Percentiles rank a stretch among this genome's conserved stretches.
Conservation (phyloP, 2,329 filamentous ascomycete genomes). For the Fusarium drepaniforme region DNA sequence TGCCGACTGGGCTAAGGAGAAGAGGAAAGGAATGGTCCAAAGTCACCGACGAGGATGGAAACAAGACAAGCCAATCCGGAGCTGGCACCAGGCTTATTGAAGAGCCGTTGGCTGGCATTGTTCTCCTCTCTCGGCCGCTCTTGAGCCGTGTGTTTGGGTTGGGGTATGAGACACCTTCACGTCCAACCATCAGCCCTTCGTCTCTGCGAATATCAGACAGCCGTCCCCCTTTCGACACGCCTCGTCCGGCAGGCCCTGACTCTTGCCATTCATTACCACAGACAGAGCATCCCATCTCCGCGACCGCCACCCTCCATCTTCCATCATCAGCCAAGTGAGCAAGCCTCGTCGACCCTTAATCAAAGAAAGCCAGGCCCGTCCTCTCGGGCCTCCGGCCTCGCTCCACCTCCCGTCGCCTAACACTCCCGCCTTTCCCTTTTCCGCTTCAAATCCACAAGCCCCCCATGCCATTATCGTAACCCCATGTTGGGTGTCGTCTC, state of each 20-base stretch:
- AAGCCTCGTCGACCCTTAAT: slow-evolving; percentile 48
- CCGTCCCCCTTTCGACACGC: slow-evolving; percentile 19
- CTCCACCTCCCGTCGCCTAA: slow-evolving; percentile 43
- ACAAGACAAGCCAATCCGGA: slow-evolving; percentile 18
- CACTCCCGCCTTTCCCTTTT: slow-evolving; percentile 32
- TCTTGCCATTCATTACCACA: slow-evolving; percentile 9
- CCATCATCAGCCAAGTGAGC: slow-evolving; percentile 31
- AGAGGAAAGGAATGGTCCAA: slow-evolving; percentile 19
- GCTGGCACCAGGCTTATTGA: slow-evolving; percentile 11
- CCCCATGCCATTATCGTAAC: slow-evolving; percentile 30
- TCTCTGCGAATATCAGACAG: slow-evolving; percentile 1
- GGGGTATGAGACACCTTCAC: slow-evolving; percentile 7
- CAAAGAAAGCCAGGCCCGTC: slow-evolving; percentile 44
- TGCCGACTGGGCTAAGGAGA: slow-evolving; percentile 23
- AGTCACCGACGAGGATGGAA: slow-evolving; percentile 18
- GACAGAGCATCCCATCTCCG: slow-evolving; percentile 20
- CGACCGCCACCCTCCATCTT: slow-evolving; percentile 31
- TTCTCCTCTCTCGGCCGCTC: background rate
- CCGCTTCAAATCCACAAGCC: slow-evolving; percentile 27
- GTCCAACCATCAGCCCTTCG: background rate
- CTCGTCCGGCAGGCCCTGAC: slow-evolving; percentile 8
- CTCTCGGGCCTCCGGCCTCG: slow-evolving; percentile 40
- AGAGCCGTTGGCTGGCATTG: slow-evolving; percentile 19
- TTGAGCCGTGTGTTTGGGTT: background rate
- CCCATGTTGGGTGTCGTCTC: slow-evolving; percentile 27